phyloP scores from a whole-genome alignment of 805 yeast genomes.

The Priceomyces carsonii region DNA sequence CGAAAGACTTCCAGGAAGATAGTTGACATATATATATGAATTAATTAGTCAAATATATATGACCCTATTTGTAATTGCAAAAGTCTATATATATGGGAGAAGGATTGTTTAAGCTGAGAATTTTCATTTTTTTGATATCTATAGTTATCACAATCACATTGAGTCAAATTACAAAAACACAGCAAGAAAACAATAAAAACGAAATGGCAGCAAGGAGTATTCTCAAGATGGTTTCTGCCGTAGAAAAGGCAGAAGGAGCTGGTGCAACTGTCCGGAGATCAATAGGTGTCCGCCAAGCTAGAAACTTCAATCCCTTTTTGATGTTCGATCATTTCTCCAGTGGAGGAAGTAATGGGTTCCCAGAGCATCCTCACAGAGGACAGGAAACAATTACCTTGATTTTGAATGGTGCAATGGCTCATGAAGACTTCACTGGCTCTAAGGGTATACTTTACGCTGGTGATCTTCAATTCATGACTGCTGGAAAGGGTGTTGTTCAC shows the following conservation, averaged over 20 bases:
- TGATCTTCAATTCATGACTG: slow-evolving; percentile 92
- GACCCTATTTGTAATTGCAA: slow-evolving; percentile 1
- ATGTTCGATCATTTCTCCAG: slow-evolving; percentile 79
- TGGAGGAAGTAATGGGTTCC: slow-evolving; percentile 60
- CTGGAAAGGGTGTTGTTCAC: slow-evolving; percentile 85
- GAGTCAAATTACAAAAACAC: not conserved
- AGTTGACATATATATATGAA: too few species aligned
- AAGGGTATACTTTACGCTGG: slow-evolving; percentile 76
- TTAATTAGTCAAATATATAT: slow-evolving; percentile 6
- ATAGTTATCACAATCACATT: slow-evolving; percentile 1
- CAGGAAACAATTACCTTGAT: slow-evolving; percentile 39
- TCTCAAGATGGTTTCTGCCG: slow-evolving; percentile 42
- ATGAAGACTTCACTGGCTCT: slow-evolving; percentile 79
- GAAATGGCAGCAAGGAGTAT: slow-evolving; percentile 29
- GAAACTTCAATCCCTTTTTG: slow-evolving; percentile 80
- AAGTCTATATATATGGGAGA: not conserved
- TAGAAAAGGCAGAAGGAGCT: slow-evolving; percentile 79
- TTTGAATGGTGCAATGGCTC: slow-evolving; percentile 38
- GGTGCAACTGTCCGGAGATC: slow-evolving; percentile 88
- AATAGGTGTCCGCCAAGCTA: slow-evolving; percentile 64
- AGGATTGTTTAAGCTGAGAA: not conserved
- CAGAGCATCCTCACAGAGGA: slow-evolving; percentile 43
- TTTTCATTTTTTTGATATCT: slow-evolving; percentile 1
- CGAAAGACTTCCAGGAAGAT: too few species aligned
- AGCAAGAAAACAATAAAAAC: slow-evolving; percentile 1